Evolutionary conservation across 441 rosid species (phyloP), one percentile per base, ranked within the genome.

Genomic region (Daphne laureola): DNA sequence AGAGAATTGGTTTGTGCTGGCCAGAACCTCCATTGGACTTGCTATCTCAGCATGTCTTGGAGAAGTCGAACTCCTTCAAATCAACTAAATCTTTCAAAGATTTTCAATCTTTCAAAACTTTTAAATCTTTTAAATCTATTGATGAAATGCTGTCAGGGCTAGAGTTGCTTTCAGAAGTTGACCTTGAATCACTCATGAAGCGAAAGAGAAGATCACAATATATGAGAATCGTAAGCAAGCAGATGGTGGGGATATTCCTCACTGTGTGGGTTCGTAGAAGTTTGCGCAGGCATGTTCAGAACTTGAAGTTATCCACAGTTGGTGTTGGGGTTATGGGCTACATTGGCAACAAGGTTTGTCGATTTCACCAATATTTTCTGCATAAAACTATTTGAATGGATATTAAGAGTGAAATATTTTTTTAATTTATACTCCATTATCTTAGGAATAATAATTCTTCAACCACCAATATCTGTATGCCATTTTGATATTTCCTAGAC

Each of bases 241-340:
- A 92, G 74, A 89, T 92, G 98, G 97, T 92, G 55, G 97, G 98
- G 58, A 61, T 87, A 63, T 84, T 92, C 67, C 73, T 89, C 23
- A 81, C 96, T 26, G 64, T 92, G 51, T 92, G 98, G 98, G 97
- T 89, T 61, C 90, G 86, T 38, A 76, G 82, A 71, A 76, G 94
- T 73, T 59, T 92, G 65, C 85, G 97, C 43, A 79, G 79, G 75
- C 84, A 83, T 59, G 81, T 89, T 71, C 97, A 80, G 49, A 89
- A 92, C 51, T 59, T 92, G 14, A 76, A 79, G 64, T 92, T 89
- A 45, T 84, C 97, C n/a, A 84, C 97, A 0, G 97, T 92, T 67
- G 97, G 97, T 31, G 98, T 92, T 65, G 98, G 98, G 26, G 79
- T 73, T 18, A 92, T 92, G 98, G 98, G 98, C 64, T 92, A 81